Evolutionary conservation across 192 early-diverging fungal species (phyloP), one percentile per base, ranked within the genome.

Genomic region (Entomortierella chlamydospora): DNA sequence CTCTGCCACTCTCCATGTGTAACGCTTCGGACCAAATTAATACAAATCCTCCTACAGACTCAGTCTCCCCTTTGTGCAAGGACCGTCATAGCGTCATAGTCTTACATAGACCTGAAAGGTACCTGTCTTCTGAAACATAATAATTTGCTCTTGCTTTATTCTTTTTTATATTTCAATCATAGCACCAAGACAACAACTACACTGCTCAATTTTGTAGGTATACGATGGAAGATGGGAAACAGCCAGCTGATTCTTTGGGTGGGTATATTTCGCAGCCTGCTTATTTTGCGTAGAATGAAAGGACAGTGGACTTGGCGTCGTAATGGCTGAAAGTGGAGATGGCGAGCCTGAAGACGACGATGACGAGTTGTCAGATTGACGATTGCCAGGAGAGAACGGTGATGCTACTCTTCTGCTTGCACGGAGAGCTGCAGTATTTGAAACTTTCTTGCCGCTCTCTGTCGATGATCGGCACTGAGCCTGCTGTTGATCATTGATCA

Each of bases 171-270:
- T 26, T 11, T 78, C 73, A 53, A 78, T 78, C 55, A 78, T 64
- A 9, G 17, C 15, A 17, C 73, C 73, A 20, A 78, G 62, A 42
- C 73, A 78, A 43, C 73, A 78, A 23, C 73, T 78, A 41, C 73
- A 78, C 30, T 78, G 73, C 42, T 78, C 71, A 31, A 73, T 73
- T 29, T 41, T 31, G 30, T 49, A 63, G 66, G 61, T 69, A 34
- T 72, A 43, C 12, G 51, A 9, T 8, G 47, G 49, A 28, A 31
- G 31, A 41, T 6, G 43, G 31, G 18, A 25, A 20, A 34, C 13
- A 23, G 43, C 49, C 29, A 22, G 57, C 30, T 25, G 54, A 18
- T 68, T 17, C 13, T 50, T 33, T 18, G 42, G 42, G 13, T 59
- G 71, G 71, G 62, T 64, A 64, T 65, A 64, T 30, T 64, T 23